Percentiles rank a stretch among this genome's conserved stretches.
These are phyloP conservation scores for Apiotrichum porosum DNA, from an alignment of 1,284 basidiomycete species.

Conservation along the genomic window DNA sequence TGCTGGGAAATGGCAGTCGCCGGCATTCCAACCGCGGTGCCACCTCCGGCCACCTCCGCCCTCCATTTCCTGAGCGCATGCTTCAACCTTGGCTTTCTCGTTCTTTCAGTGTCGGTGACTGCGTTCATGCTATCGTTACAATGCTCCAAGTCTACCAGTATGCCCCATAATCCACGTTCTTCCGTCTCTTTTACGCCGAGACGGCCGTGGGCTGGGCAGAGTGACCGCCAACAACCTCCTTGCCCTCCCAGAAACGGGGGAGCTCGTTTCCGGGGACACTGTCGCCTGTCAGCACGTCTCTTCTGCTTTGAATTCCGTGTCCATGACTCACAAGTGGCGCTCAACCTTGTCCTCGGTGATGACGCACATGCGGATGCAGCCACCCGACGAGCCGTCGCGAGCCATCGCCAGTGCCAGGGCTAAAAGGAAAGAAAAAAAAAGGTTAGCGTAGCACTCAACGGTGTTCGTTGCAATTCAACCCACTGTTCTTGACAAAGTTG, in stretches of 20 bases:
- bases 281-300: no score
- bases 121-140: conserved; percentile 17
- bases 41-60: no score
- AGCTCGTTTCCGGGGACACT: conserved; percentile 90
- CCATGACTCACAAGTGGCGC: conserved; percentile 83
- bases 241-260: conserved; percentile 55
- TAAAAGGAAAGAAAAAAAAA: conserved; percentile 38
- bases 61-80: no score
- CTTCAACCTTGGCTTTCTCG: no score
- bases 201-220: not conserved
- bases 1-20: no score
- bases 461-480: conserved; percentile 49
- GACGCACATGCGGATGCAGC: conserved; percentile 94
- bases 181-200: not conserved
- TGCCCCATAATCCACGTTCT: not conserved
- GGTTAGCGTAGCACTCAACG: not conserved
- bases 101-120: no score
- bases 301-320: no score
- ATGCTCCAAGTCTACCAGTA: conserved; percentile 1
- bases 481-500: conserved; percentile 93
- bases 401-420: conserved; percentile 95
- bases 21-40: no score
- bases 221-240: conserved; percentile 37
- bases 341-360: conserved; percentile 90
- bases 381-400: conserved; percentile 95